These are phyloP conservation scores for Exophiala phaeomuriformis DNA, from an alignment of 2,329 filamentous ascomycete species.

Conservation along the genomic window DNA sequence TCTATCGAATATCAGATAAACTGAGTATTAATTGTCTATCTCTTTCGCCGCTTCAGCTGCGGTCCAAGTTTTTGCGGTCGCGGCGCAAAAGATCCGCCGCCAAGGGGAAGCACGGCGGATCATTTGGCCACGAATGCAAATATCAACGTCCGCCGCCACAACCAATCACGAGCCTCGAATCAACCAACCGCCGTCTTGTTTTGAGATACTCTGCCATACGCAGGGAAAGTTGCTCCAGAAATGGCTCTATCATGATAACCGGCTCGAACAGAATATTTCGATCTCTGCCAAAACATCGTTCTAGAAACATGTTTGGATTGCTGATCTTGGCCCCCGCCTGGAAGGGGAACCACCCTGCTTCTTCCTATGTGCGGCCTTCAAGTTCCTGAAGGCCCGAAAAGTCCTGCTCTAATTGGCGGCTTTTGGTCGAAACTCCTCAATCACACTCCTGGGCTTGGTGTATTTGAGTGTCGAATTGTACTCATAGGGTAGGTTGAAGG, in stretches of 20 bases:
- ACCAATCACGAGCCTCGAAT: background rate
- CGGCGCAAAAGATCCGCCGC: background rate
- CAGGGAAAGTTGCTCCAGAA: too few species aligned
- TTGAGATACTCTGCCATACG: too few species aligned
- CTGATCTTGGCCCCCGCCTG: too few species aligned
- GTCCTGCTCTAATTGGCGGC: background rate
- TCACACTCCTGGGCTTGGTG: constrained; percentile 27
- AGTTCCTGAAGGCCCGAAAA: background rate
- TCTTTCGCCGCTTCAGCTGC: background rate
- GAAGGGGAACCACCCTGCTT: background rate
- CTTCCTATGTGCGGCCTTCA: background rate
- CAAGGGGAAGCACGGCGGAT: background rate
- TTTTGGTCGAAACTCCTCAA: constrained; percentile 22
- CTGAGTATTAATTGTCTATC: background rate
- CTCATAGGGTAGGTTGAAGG: constrained; percentile 33
- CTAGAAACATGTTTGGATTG: too few species aligned
- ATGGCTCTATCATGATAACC: too few species aligned
- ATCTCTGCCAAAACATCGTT: too few species aligned
- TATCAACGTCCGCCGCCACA: background rate
- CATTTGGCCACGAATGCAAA: background rate
- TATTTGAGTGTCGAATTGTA: constrained; percentile 11
- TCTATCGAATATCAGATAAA: background rate
- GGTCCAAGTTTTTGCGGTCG: background rate
- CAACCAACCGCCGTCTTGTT: too few species aligned
- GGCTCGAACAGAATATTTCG: too few species aligned